These are phyloP conservation scores for Aegilops sharonensis DNA, from an alignment of 176 grass and related monocot genomes.

Conservation along the genomic window DNA sequence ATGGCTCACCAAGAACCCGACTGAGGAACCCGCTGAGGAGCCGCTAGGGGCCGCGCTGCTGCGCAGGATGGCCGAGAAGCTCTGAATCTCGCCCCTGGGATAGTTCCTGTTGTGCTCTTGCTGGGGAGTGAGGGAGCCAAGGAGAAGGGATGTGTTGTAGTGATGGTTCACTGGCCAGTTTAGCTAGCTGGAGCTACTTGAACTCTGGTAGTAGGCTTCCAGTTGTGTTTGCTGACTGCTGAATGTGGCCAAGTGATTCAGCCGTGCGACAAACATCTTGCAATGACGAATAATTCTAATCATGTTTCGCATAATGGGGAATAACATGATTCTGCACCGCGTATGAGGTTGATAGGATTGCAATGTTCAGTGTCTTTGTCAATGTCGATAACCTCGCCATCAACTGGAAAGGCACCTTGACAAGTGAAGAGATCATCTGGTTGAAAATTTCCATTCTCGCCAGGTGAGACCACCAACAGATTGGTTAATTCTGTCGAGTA, in stretches of 20 bases:
- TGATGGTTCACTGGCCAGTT: neutral
- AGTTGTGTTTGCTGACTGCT: conserved; percentile 16
- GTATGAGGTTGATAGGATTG: too few relatives aligned
- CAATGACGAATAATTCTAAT: neutral
- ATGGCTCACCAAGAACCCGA: conserved; percentile 60
- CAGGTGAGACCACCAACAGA: too few relatives aligned
- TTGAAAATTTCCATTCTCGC: too few relatives aligned
- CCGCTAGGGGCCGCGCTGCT: conserved; percentile 25
- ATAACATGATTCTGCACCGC: neutral
- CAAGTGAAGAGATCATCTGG: too few relatives aligned
- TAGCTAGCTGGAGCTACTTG: conserved; percentile 14
- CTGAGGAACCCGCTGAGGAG: conserved; percentile 20
- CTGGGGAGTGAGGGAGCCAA: conserved; percentile 12
- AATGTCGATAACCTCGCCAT: too few relatives aligned
- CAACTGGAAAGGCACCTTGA: too few relatives aligned
- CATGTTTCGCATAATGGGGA: neutral
- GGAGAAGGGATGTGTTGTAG: neutral
- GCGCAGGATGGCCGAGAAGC: conserved; percentile 36
- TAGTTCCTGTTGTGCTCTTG: neutral
- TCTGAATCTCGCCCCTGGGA: neutral
- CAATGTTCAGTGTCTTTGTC: too few relatives aligned
- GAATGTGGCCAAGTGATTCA: neutral
- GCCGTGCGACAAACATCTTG: neutral
- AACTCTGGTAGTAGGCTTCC: neutral
- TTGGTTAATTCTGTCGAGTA: too few relatives aligned